Evolutionary conservation across 163 green algal genomes (phyloP).

Genomic region (Scenedesmus sp.): DNA sequence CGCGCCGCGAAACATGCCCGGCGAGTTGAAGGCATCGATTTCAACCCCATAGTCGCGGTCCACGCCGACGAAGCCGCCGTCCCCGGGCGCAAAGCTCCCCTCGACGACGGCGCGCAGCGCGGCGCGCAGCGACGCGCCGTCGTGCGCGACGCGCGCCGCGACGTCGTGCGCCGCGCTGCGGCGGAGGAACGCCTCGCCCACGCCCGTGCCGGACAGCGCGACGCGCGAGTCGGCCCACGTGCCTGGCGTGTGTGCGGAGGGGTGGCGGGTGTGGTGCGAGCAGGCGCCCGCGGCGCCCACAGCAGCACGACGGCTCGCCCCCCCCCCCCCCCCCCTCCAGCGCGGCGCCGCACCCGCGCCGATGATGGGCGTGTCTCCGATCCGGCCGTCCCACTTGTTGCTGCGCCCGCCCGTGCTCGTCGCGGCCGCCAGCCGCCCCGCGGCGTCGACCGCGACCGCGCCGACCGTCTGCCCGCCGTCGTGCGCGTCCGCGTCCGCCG

Average conservation of each 20-base stretch:
- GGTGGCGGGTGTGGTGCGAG: too few relatives aligned
- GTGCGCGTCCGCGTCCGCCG: constrained; percentile 2
- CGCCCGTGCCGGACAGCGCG: constrained; percentile 55
- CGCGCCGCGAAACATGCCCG: too few relatives aligned
- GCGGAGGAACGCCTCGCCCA: constrained; percentile 56
- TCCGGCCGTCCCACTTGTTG: constrained; percentile 54
- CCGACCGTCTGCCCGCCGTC: constrained; percentile 51
- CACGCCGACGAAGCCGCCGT: constrained; percentile 52
- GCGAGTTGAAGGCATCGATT: constrained; percentile 44
- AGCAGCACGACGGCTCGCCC: constrained; percentile 1
- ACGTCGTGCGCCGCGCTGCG: constrained; percentile 46
- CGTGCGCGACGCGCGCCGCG: constrained; percentile 37
- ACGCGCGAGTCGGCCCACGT: constrained; percentile 43
- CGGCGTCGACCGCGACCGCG: constrained; percentile 52
- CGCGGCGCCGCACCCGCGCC: constrained; percentile 32
- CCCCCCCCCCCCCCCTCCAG: neutral
- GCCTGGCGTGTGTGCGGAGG: constrained; percentile 37
- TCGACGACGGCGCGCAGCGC: constrained; percentile 38
- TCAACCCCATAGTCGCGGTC: constrained; percentile 37
- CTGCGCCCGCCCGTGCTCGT: constrained; percentile 57
- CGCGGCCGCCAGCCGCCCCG: constrained; percentile 51
- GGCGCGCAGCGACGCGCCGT: constrained; percentile 12
- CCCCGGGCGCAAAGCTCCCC: constrained; percentile 29
- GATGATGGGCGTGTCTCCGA: constrained; percentile 59
- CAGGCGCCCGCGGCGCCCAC: neutral